Percentiles rank a stretch among this genome's conserved stretches.
Evolutionary conservation across 192 early-diverging fungal genomes (phyloP).

Genomic region (Coemansia sp.): DNA sequence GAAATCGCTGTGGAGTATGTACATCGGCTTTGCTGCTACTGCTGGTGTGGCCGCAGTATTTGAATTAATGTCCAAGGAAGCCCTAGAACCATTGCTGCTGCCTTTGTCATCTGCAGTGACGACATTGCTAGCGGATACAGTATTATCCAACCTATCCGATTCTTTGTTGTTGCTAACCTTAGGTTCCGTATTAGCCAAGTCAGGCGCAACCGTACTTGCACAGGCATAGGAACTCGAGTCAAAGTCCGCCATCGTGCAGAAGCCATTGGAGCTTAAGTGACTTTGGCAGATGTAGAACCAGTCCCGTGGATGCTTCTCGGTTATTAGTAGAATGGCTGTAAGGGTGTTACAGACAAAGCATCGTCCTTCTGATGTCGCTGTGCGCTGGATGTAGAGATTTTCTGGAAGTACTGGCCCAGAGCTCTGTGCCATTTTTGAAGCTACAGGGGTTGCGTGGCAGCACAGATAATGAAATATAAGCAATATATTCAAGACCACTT

Average conservation of each 20-base stretch:
- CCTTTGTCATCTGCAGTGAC: not conserved
- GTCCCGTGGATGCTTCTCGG: conserved; percentile 20
- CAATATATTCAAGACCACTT: too few relatives aligned
- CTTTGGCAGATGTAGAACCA: conserved; percentile 39
- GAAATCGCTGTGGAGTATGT: conserved; percentile 23
- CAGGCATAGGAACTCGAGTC: not conserved
- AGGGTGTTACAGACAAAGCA: conserved; percentile 30
- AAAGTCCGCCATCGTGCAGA: conserved; percentile 15
- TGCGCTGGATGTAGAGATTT: conserved; percentile 32
- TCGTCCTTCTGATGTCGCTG: conserved; percentile 19
- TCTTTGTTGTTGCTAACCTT: not conserved
- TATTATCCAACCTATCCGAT: not conserved
- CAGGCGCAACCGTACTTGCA: not conserved
- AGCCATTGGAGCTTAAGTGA: conserved; percentile 7
- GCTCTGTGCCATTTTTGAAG: conserved; percentile 10
- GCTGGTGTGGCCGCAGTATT: too few relatives aligned
- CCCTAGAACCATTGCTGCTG: not conserved
- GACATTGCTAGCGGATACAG: not conserved
- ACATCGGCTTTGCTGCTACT: conserved; percentile 1
- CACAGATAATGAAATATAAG: too few relatives aligned
- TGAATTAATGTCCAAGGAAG: not conserved
- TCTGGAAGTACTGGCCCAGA: conserved; percentile 17
- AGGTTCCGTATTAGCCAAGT: not conserved
- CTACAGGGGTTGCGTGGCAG: not conserved
- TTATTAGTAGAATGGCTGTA: conserved; percentile 20